phyloP scores from a whole-genome alignment of 2,329 filamentous ascomycete species.

The Rhinocladiella mackenziei region DNA sequence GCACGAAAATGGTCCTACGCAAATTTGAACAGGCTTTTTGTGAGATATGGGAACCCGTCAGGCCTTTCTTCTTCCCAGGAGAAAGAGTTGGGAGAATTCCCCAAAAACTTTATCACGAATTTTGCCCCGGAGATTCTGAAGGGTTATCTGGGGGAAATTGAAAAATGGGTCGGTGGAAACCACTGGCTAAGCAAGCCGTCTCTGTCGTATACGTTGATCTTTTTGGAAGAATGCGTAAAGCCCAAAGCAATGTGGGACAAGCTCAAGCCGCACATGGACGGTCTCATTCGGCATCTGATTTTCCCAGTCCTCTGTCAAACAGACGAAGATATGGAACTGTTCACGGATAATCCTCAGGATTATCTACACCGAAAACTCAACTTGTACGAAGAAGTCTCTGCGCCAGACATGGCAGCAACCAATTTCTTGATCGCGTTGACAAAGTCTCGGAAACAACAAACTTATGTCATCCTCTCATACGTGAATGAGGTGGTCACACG shows the following conservation, averaged over 20 bases:
- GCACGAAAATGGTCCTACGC: slow-evolving; percentile 99
- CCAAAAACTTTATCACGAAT: slow-evolving; percentile 83
- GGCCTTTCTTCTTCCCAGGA: slow-evolving; percentile 69
- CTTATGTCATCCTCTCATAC: slow-evolving; percentile 89
- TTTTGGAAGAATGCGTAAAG: slow-evolving; percentile 94
- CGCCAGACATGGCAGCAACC: slow-evolving; percentile 90
- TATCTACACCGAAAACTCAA: slow-evolving; percentile 97
- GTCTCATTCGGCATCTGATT: slow-evolving; percentile 86
- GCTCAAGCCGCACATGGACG: slow-evolving; percentile 88
- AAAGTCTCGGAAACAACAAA: slow-evolving; percentile 91
- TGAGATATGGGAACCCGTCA: slow-evolving; percentile 85
- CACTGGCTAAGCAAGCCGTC: slow-evolving; percentile 93
- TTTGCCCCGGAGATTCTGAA: slow-evolving; percentile 96
- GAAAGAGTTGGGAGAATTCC: slow-evolving; percentile 73
- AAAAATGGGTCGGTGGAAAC: slow-evolving; percentile 94
- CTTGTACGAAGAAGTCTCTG: slow-evolving; percentile 94
- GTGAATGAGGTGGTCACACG: slow-evolving; percentile 92
- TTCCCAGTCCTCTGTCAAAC: slow-evolving; percentile 93
- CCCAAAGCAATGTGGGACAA: slow-evolving; percentile 96
- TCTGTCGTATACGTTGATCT: slow-evolving; percentile 87
- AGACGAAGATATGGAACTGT: slow-evolving; percentile 87
- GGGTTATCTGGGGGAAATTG: slow-evolving; percentile 88
- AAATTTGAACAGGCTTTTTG: slow-evolving; percentile 92
- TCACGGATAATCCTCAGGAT: slow-evolving; percentile 90
- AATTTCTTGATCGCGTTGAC: slow-evolving; percentile 95